Conservation (phyloP, 1,139 yeast species). For the Saccharomyces hybrid region DNA sequence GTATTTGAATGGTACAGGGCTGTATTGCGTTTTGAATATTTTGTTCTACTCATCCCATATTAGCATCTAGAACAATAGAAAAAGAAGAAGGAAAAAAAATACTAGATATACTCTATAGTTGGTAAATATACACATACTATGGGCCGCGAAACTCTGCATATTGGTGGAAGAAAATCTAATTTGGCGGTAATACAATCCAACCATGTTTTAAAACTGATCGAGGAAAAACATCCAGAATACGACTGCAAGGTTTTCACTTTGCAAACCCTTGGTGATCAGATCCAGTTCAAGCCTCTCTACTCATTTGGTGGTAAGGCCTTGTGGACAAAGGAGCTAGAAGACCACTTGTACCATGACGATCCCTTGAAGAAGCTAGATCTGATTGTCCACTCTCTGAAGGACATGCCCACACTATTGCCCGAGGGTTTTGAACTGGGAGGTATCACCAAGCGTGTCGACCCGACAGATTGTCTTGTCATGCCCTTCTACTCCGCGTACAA, state of each 20-base stretch:
- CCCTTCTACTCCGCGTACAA: constrained; percentile 55
- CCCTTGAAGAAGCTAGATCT: constrained; percentile 51
- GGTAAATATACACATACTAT: constrained; percentile 3
- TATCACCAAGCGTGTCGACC: constrained; percentile 77
- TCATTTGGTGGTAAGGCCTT: constrained; percentile 92
- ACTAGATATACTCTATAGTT: neutral
- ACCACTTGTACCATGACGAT: constrained; percentile 57
- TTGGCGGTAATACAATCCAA: constrained; percentile 84
- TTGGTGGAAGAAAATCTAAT: constrained; percentile 85
- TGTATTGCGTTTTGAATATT: neutral
- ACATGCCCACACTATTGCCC: constrained; percentile 88
- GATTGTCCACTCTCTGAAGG: constrained; percentile 89
- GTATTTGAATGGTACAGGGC: constrained; percentile 1
- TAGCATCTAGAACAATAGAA: neutral
- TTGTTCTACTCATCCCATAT: neutral
- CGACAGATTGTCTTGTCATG: constrained; percentile 92
- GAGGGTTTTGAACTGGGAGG: constrained; percentile 87
- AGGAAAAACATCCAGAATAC: constrained; percentile 50
- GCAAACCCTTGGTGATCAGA: constrained; percentile 83
- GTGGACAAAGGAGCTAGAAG: constrained; percentile 94
- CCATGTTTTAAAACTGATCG: constrained; percentile 56
- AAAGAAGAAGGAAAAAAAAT: neutral
- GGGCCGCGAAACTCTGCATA: constrained; percentile 27
- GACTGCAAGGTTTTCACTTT: constrained; percentile 70
- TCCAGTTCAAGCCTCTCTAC: constrained; percentile 76